Evolutionary conservation across 495 filamentous ascomycete species (phyloP), one percentile per base, ranked within the genome.

Genomic region (Emericellopsis terricola): DNA sequence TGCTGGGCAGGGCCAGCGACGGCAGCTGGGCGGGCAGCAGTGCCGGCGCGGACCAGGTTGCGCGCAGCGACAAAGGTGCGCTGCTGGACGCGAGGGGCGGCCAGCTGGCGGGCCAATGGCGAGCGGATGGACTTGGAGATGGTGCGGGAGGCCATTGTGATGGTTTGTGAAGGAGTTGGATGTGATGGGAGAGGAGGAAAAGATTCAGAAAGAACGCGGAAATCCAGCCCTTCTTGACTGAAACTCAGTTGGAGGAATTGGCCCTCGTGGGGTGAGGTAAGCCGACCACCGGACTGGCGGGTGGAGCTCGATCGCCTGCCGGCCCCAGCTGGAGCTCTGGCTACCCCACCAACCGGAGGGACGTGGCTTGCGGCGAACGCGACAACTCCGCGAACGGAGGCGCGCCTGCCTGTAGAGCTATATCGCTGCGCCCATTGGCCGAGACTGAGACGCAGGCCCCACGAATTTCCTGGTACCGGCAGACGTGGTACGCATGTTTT

Each of bases 61-160:
- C 76, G 55, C 50, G 77, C 75, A 41, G 69, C 68, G 43, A 78
- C 59, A 55, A 86, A 73, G 36, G 74, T 73, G 41, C 76, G 73
- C 42, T 67, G 68, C 61, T 79, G 78, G 17, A 70, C 60, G 39
- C 70, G 63, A 30, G 71, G 66, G 55, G 66, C 69, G 51, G 60
- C 66, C 65, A 69, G 64, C 64, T 76, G 83, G 54, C 77, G 77
- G 49, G 73, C 65, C 62, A 84, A 58, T 50, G 70, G 69, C 46
- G 63, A 59, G 60, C 80, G 80, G 54, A 89, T 65, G 57, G 79
- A 81, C 69, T 79, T 78, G 53, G 69, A 76, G 53, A 89, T 73
- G 56, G 65, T 72, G 64, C 76, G 71, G 32, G 84, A 80, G 59
- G 86, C 79, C 89, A 94, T 97, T 65, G 55, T 74, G 58, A 56